phyloP scores from a whole-genome alignment of 2,329 filamentous ascomycete species.

The Incumbomyces lentus region DNA sequence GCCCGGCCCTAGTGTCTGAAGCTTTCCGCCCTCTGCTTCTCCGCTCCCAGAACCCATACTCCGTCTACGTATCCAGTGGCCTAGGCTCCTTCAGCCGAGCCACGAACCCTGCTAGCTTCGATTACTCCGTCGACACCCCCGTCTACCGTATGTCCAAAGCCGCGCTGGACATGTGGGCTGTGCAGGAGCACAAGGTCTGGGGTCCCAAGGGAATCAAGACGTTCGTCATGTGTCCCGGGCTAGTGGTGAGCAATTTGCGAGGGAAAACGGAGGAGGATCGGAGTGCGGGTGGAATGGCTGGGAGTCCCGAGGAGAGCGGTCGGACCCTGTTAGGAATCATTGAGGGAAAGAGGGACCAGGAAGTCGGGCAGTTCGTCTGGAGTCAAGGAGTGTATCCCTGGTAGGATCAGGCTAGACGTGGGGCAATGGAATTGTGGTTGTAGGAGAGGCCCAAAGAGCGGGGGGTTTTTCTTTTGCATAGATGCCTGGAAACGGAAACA shows the following conservation, averaged over 20 bases:
- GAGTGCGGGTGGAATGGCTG: conserved; percentile 15
- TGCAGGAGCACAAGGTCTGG: conserved; percentile 36
- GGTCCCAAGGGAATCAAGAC: conserved; percentile 38
- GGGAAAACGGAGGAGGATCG: conserved; percentile 26
- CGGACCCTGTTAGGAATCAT: conserved; percentile 32
- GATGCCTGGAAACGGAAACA: no score
- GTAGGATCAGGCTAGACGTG: conserved; percentile 1
- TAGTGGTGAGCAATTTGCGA: conserved; percentile 36
- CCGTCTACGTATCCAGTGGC: conserved; percentile 32
- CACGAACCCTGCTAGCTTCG: conserved; percentile 12
- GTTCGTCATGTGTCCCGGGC: conserved; percentile 36
- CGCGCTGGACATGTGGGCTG: conserved; percentile 41
- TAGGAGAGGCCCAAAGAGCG: no score
- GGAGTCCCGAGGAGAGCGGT: conserved; percentile 29
- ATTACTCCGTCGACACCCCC: conserved; percentile 18
- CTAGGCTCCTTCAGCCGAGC: conserved; percentile 20
- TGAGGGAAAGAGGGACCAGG: conserved; percentile 32
- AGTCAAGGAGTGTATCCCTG: conserved; percentile 12
- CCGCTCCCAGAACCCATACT: conserved; percentile 16
- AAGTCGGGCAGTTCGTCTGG: conserved; percentile 25
- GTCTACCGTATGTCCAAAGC: conserved; percentile 22
- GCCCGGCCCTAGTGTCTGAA: conserved; percentile 22
- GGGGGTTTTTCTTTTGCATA: no score
- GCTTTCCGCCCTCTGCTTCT: conserved; percentile 25
- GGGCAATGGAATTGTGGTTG: no score